These are phyloP conservation scores for Penicillium digitatum DNA, from an alignment of 2,329 filamentous ascomycete species.

Conservation along the genomic window DNA sequence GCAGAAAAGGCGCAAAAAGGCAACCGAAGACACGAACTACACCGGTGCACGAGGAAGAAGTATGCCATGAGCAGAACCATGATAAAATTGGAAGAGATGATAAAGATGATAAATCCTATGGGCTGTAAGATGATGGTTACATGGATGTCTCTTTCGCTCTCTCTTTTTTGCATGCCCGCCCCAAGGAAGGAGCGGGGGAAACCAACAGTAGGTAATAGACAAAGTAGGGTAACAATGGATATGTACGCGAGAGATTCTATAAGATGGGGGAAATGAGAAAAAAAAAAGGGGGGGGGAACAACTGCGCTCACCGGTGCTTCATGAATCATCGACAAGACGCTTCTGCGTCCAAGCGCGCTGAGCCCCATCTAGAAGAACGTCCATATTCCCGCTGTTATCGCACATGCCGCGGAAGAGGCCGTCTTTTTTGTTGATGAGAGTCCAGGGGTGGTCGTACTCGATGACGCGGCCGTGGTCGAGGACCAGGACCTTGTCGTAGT, in stretches of 20 bases:
- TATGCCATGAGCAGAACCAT: background rate
- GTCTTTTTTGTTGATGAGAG: constrained; percentile 67
- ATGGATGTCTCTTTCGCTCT: background rate
- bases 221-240: constrained; percentile 1
- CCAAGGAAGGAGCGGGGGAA: background rate
- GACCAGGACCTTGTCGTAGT: constrained; percentile 96
- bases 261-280: background rate
- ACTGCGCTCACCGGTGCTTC: background rate
- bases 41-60: background rate
- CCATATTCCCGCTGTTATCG: constrained; percentile 63
- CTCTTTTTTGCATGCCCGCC: background rate
- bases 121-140: constrained; percentile 3
- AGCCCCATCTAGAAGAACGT: constrained; percentile 54
- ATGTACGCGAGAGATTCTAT: constrained; percentile 11
- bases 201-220: background rate
- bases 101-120: background rate
- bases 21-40: background rate
- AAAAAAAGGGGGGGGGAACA: background rate
- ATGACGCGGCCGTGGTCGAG: constrained; percentile 83
- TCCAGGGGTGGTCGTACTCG: constrained; percentile 87
- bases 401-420: constrained; percentile 67
- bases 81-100: background rate
- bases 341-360: constrained; percentile 48
- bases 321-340: constrained; percentile 45
- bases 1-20: background rate